A percentile compares a stretch with the other conserved stretches of the same genome.
phyloP scores from a whole-genome alignment of 2,329 filamentous ascomycete species.

The Calonectria leucothoes region DNA sequence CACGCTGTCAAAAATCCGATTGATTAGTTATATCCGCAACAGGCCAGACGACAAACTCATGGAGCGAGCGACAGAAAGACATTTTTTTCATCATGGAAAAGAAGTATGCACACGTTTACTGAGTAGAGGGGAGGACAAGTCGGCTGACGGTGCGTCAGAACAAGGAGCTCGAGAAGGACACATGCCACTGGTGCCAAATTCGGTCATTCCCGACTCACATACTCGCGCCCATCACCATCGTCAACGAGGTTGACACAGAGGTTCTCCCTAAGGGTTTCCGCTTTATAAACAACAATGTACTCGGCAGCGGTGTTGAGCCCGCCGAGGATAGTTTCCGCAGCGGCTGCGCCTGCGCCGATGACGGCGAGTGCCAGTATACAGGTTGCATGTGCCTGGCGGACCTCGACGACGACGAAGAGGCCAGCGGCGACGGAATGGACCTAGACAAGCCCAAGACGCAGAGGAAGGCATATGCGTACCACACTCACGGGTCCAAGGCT shows the following conservation, averaged over 20 bases:
- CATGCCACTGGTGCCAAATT: constrained; percentile 73
- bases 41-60: constrained; percentile 46
- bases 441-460: constrained; percentile 35
- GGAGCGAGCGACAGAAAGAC: constrained; percentile 57
- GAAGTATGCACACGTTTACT: constrained; percentile 35
- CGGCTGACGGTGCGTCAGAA: constrained; percentile 41
- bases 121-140: too few relatives aligned
- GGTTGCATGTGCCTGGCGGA: constrained; percentile 78
- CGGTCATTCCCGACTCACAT: constrained; percentile 63
- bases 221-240: constrained; percentile 67
- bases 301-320: constrained; percentile 69
- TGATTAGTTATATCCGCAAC: neutral
- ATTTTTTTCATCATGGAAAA: constrained; percentile 63
- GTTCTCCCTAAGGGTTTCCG: constrained; percentile 72
- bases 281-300: constrained; percentile 74
- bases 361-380: constrained; percentile 74
- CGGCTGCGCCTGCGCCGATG: constrained; percentile 75
- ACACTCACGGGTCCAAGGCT: constrained; percentile 62
- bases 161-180: constrained; percentile 50
- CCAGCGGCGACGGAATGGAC: constrained; percentile 48
- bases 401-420: constrained; percentile 63
- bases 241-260: constrained; percentile 70
- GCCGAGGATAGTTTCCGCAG: constrained; percentile 71
- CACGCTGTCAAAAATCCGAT: neutral
- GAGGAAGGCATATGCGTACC: constrained; percentile 71